Base-by-base conservation (phyloP, 1,284 basidiomycete genomes). In the Coriolopsis trogii region DNA sequence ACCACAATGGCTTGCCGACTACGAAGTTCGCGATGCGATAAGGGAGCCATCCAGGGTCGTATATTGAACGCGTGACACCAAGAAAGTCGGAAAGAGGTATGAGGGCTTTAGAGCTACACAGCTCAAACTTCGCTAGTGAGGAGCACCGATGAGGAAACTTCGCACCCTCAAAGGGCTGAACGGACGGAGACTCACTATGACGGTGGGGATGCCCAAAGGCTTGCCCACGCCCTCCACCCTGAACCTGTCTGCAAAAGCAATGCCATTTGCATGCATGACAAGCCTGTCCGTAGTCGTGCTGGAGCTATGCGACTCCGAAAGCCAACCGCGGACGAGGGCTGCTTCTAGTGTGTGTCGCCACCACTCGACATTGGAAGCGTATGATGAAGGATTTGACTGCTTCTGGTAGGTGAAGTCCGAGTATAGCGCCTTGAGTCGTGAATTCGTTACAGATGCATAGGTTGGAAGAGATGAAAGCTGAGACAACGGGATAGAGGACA, bases 381-480 rank as follows among this genome's bases (percentile, higher is more conserved):
- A 98, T 3, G 92, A 87, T 3, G 87, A 80, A 0, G 92, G 88
- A 67, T 98, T 96, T 1, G 92, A 88, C 26, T 81, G 73, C 60
- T 89, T 90, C 72, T 95, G 93, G 6, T 84, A 78, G 0, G 91
- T 85, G 49, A 96, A 85, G 64, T 95, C 93, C 3, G 94, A 87
- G 70, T 95, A 98, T 13, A 98, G 77, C 0, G 93, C 85, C 59
- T 89, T 86, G 0, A 97, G 76, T 9, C 93, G 86, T 16, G 75
- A 79, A 30, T 67, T 76, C 9, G 80, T 82, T 2, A 78, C 74
- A 0, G 75, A 73, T 13, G 73, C 65, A 54, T 81, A 89, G 30
- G 81, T 76, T 25, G 77, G 67, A 15, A 84, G 73, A 4, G 68
- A 73, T 61, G 56, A 40, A 5, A 63, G 45, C 24, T 56, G 61